A percentile compares a stretch with the other conserved stretches of the same genome.
These are phyloP conservation scores for Bryoerythrophyllum caledonicum DNA, from an alignment of 225 moss, liverwort and hornwort genomes.

Conservation along the genomic window DNA sequence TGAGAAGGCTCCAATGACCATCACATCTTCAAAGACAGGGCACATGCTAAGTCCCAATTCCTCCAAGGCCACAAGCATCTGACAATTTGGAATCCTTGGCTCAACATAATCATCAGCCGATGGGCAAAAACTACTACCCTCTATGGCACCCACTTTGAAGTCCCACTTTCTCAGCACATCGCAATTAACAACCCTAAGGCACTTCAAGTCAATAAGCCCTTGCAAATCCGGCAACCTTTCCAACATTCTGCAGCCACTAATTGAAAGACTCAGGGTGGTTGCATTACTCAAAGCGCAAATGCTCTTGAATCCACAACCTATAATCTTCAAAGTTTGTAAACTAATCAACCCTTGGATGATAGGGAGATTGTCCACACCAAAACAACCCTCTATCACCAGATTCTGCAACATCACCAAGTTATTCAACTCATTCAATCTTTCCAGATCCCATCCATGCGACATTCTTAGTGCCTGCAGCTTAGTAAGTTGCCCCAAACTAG, in stretches of 20 bases:
- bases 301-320: neutral
- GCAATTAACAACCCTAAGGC: neutral
- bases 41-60: fast-evolving
- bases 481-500: neutral
- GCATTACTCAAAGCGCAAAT: neutral
- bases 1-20: neutral
- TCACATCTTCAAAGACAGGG: neutral
- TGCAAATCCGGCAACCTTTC: neutral
- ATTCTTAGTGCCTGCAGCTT: neutral
- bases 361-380: neutral
- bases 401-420: neutral
- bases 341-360: neutral
- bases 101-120: too few species aligned
- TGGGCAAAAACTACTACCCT: too few species aligned
- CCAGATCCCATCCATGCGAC: neutral
- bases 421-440: neutral
- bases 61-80: neutral
- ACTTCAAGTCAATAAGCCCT: neutral
- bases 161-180: neutral
- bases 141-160: neutral
- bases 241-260: neutral
- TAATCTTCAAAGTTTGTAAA: neutral
- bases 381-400: neutral
- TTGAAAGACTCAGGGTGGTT: neutral
- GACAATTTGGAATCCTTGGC: too few species aligned